These are phyloP conservation scores for Colletotrichum sp. DNA, from an alignment of 2,329 filamentous ascomycete species.

Conservation along the genomic window DNA sequence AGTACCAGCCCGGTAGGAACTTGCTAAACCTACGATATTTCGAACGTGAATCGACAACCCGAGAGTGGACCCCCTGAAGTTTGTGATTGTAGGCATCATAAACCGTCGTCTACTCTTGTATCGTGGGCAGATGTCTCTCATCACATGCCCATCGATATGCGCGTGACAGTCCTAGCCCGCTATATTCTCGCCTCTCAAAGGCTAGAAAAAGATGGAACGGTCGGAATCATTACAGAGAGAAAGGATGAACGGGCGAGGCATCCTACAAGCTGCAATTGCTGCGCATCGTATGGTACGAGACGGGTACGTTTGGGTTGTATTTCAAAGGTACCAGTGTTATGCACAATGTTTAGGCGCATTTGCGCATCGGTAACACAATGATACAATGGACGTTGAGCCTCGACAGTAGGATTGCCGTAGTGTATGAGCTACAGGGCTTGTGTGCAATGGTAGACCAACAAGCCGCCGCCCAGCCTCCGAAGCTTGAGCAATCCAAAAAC, in stretches of 20 bases:
- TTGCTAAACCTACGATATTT: not conserved
- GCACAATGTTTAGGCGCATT: not conserved
- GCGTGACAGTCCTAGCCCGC: not conserved
- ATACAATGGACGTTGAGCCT: not conserved
- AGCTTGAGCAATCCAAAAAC: not conserved
- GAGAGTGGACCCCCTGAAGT: not conserved
- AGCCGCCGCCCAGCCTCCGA: not conserved
- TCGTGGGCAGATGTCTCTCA: not conserved
- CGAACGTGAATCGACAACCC: not conserved
- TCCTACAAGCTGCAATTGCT: not conserved
- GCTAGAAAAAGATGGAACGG: not conserved
- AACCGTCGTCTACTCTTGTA: not conserved
- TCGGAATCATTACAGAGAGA: not conserved
- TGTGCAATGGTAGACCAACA: not conserved
- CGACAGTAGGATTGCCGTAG: not conserved
- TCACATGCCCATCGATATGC: not conserved
- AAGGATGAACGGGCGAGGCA: not conserved
- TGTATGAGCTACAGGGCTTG: not conserved
- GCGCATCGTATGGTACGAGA: not conserved
- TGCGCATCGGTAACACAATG: not conserved
- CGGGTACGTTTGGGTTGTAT: not conserved
- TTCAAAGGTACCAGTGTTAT: not conserved
- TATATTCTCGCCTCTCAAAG: not conserved
- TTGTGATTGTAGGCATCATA: not conserved
- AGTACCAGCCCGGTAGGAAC: not conserved